Evolutionary conservation across 306 rosid species (phyloP), one percentile per base, ranked within the genome.

Genomic region (Sindora glabra): DNA sequence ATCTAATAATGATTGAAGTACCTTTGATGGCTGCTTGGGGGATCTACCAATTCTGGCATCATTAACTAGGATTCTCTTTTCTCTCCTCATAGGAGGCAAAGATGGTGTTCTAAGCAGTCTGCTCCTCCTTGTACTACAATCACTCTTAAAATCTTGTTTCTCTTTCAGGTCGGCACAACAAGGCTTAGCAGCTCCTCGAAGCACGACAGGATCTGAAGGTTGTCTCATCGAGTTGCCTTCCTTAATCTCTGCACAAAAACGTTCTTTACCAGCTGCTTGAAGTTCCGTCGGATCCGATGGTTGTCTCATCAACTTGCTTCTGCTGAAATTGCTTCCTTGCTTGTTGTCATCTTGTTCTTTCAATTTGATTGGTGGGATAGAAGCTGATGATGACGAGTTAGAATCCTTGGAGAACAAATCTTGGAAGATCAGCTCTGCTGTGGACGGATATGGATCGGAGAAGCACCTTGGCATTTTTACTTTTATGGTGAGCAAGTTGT

Each of bases 391-490:
- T 62, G 59, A 21, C 59, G 16, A 38, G 44, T 40, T 29, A 30
- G 60, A 60, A 54, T 41, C 75, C 73, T 67, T 68, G 64, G 16
- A 70, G 62, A 64, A 57, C 24, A 72, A 51, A 24, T 65, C 77
- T 10, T 56, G 68, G 32, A 29, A 45, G 7, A 56, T 40, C 9
- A 73, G 38, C 3, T 57, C 63, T 3, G 76, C 63, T 3, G 76
- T 70, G 36, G 79, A 79, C 72, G 83, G 81, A 56, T 53, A 73
- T 50, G 82, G 83, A 77, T 90, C 90, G 58, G 97, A 90, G 23
- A 48, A 56, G 59, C 82, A 85, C 74, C 83, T 76, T 22, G 56
- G 34, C 76, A 92, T 81, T 44, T 24, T 77, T 64, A 87, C 74
- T 52, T 57, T 81, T 58, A 64, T 70, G 29, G 54, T 67, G 1